Conservation (phyloP, 768 basidiomycete species). For the Mycena sanguinolenta region DNA sequence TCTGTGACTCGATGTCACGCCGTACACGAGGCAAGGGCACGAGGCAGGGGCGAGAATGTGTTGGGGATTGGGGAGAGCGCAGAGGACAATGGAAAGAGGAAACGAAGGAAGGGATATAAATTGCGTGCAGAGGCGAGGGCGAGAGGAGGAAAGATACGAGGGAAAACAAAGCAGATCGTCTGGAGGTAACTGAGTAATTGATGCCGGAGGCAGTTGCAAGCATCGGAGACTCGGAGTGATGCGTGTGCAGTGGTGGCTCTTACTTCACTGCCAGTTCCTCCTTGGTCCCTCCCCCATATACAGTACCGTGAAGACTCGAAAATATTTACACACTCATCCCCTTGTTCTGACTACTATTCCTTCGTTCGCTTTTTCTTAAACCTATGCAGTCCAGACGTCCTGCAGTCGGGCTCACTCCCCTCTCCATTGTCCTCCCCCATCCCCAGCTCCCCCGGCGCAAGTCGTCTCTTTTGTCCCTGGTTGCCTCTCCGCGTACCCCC, state of each 20-base stretch:
- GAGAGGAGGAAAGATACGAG: background rate
- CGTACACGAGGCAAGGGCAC: conserved; percentile 53
- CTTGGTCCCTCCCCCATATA: too few species aligned
- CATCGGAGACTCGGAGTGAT: too few species aligned
- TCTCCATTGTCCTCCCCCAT: conserved; percentile 75
- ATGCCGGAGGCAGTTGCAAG: too few species aligned
- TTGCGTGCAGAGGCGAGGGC: background rate
- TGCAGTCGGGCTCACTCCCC: conserved; percentile 62
- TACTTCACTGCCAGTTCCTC: too few species aligned
- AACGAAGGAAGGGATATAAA: background rate
- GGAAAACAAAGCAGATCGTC: too few species aligned
- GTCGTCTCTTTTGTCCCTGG: conserved; percentile 64
- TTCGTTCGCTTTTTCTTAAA: conserved; percentile 39
- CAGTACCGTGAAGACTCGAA: conserved; percentile 13
- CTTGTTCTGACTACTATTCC: conserved; percentile 34
- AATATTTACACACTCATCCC: background rate
- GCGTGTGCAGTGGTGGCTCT: too few species aligned
- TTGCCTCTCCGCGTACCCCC: conserved; percentile 71
- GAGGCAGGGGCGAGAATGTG: too few species aligned
- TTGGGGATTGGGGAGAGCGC: conserved; percentile 7
- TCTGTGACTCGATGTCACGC: conserved; percentile 38
- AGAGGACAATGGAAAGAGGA: background rate
- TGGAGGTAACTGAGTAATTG: too few species aligned
- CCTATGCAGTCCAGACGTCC: conserved; percentile 67
- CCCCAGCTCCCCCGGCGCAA: conserved; percentile 65